Conservation (phyloP, 1,284 basidiomycete species). For the Coniferiporia weirii region DNA sequence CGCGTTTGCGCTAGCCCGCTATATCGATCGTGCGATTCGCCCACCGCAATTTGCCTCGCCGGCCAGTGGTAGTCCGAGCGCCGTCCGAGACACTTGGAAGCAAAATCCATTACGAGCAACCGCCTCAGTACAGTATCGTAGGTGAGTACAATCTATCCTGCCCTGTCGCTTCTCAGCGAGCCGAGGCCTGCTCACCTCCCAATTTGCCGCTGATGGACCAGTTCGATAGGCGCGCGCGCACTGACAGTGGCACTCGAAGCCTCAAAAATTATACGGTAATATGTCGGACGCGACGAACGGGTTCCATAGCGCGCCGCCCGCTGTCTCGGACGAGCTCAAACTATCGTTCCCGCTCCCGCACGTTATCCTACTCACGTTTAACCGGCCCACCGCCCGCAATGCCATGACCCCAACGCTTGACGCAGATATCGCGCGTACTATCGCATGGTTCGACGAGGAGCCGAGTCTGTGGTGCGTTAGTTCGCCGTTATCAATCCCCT, state of each 20-base stretch:
- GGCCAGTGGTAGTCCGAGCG: no score
- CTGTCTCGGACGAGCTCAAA: constrained; percentile 50
- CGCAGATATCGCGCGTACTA: constrained; percentile 47
- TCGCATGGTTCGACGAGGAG: constrained; percentile 78
- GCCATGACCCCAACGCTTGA: constrained; percentile 63
- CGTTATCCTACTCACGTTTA: constrained; percentile 68
- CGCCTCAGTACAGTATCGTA: no score
- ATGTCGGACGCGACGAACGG: not conserved
- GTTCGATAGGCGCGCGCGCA: no score
- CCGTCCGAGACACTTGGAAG: no score
- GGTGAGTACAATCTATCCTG: no score
- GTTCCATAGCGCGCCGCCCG: constrained; percentile 28
- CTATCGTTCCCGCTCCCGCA: constrained; percentile 60
- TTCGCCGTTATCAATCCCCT: not conserved
- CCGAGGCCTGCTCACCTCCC: no score
- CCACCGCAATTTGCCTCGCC: no score
- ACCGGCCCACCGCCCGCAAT: constrained; percentile 70
- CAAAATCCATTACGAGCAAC: no score
- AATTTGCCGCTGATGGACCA: no score
- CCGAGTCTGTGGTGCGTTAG: constrained; percentile 63
- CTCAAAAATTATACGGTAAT: not conserved
- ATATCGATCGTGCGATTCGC: no score
- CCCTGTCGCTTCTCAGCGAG: no score
- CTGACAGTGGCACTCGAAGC: not conserved
- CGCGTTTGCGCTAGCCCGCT: not conserved